Percentiles rank a stretch among this genome's conserved stretches.
Conservation (phyloP, 2,329 filamentous ascomycete genomes). For the Westerdykella sp. region DNA sequence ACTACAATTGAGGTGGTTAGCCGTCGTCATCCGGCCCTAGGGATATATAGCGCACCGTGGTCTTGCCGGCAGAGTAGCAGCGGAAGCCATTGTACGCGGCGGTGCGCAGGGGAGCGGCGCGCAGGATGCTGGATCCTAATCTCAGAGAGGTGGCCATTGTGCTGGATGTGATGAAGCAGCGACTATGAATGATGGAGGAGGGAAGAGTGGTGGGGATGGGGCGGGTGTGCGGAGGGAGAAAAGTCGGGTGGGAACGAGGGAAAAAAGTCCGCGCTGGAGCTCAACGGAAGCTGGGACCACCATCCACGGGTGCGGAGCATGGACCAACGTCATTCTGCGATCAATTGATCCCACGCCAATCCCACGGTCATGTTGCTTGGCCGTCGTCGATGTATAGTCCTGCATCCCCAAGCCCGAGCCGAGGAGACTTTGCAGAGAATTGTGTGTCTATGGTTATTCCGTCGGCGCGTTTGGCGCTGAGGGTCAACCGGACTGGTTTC, state of each 20-base stretch:
- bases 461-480: too few relatives aligned
- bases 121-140: conserved; percentile 73
- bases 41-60: conserved; percentile 56
- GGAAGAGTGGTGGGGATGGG: conserved; percentile 33
- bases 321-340: conserved; percentile 4
- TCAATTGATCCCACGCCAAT: too few relatives aligned
- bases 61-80: conserved; percentile 84
- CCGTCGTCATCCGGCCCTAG: conserved; percentile 9
- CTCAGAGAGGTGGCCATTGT: conserved; percentile 79
- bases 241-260: conserved; percentile 20
- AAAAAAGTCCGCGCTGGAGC: conserved; percentile 19
- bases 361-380: too few relatives aligned
- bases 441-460: too few relatives aligned
- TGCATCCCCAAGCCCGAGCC: too few relatives aligned
- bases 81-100: conserved; percentile 76
- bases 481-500: too few relatives aligned
- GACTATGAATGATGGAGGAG: conserved; percentile 22
- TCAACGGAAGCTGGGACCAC: neutral
- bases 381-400: too few relatives aligned
- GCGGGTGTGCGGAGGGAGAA: conserved; percentile 25
- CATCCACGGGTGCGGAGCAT: conserved; percentile 3
- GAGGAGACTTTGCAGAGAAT: too few relatives aligned
- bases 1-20: conserved; percentile 51
- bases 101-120: conserved; percentile 64
- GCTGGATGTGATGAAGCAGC: conserved; percentile 17